Evolutionary conservation across 306 rosid species (phyloP).

Genomic region (Cicer pinnatifidum): DNA sequence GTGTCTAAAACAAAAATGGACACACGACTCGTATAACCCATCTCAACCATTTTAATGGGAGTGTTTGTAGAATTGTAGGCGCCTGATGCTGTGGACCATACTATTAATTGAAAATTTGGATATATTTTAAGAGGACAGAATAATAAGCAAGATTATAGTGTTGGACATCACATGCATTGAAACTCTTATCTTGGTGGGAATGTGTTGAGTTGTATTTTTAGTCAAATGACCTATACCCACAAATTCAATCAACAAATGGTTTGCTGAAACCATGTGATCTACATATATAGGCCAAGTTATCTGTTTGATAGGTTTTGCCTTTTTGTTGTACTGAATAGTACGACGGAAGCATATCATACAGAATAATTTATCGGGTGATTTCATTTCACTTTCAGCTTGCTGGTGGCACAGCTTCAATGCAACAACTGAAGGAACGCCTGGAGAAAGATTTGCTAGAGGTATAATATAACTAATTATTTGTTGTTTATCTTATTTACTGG

Average conservation of each 20-base stretch:
- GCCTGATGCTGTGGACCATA: not conserved
- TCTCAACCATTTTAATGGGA: slow-evolving; percentile 18
- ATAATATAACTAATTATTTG: slow-evolving; percentile 14
- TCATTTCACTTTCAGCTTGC: slow-evolving; percentile 70
- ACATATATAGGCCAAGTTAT: slow-evolving; percentile 4
- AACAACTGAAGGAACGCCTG: slow-evolving; percentile 92
- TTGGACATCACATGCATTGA: not conserved
- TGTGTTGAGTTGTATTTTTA: slow-evolving; percentile 27
- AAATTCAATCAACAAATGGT: slow-evolving; percentile 22
- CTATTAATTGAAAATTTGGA: slow-evolving; percentile 6
- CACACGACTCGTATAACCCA: not conserved
- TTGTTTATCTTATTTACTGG: slow-evolving; percentile 1
- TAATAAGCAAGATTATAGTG: not conserved
- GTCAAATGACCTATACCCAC: slow-evolving; percentile 1
- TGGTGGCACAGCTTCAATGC: slow-evolving; percentile 99
- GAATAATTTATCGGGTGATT: slow-evolving; percentile 27
- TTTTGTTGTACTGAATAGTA: slow-evolving; percentile 12
- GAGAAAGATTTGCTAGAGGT: slow-evolving; percentile 99
- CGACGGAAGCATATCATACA: slow-evolving; percentile 28
- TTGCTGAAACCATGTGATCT: slow-evolving; percentile 17
- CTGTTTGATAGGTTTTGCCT: slow-evolving; percentile 7
- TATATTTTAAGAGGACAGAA: slow-evolving; percentile 14
- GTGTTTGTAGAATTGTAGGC: not conserved
- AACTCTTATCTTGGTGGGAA: slow-evolving; percentile 17
- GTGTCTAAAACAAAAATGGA: not conserved